These are phyloP conservation scores for Musa acuminata DNA, from an alignment of 176 grass and related monocot genomes.

Conservation along the genomic window DNA sequence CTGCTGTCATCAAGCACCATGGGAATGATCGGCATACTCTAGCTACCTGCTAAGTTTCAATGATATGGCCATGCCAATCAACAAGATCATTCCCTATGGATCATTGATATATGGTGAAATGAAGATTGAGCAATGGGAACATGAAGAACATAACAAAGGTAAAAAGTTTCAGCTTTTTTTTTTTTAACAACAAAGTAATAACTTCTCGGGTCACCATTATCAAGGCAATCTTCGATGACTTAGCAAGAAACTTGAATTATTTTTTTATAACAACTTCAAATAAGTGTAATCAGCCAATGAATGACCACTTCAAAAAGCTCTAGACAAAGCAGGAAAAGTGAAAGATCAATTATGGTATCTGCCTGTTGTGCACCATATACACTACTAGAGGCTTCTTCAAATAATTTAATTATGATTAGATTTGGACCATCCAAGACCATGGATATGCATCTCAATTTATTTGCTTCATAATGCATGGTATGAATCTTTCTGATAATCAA, in stretches of 20 bases:
- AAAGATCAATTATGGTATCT: neutral
- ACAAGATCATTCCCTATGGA: no score
- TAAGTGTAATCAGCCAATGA: neutral
- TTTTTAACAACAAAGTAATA: neutral
- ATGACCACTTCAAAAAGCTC: neutral
- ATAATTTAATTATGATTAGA: neutral
- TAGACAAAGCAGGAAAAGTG: neutral
- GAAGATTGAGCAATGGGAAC: no score
- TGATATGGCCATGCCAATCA: no score
- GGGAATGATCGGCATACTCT: no score
- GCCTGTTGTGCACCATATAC: neutral
- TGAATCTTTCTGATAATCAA: neutral
- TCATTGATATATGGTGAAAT: no score
- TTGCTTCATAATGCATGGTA: neutral
- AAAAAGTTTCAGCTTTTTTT: neutral
- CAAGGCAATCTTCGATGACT: neutral
- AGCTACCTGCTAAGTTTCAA: no score
- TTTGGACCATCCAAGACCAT: neutral
- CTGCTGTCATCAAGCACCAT: no score
- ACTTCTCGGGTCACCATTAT: neutral
- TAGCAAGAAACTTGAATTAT: neutral
- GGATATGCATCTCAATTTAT: neutral
- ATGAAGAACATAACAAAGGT: no score
- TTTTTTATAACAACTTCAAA: neutral
- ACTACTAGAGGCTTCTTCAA: neutral